A percentile compares a stretch with the other conserved stretches of the same genome.
Conservation (phyloP, 768 basidiomycete genomes). For the Dentipellis fragilis region DNA sequence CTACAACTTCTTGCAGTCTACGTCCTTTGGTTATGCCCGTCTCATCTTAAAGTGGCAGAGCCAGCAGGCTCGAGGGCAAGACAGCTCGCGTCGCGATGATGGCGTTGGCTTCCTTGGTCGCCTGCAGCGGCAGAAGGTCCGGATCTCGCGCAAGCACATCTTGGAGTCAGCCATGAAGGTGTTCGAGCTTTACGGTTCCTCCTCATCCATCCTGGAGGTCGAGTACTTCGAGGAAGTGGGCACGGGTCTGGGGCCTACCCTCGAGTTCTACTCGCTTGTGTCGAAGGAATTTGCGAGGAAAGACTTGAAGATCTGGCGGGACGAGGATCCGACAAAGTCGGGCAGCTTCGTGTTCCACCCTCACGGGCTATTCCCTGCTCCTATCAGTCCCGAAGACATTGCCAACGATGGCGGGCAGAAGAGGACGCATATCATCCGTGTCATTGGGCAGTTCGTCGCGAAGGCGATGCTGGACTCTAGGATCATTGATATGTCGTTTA, state of each 20-base stretch:
- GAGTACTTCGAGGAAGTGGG: constrained; percentile 99
- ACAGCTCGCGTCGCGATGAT: constrained; percentile 77
- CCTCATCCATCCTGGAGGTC: constrained; percentile 88
- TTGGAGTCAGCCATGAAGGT: constrained; percentile 95
- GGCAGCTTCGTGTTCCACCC: constrained; percentile 78
- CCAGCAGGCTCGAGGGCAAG: constrained; percentile 71
- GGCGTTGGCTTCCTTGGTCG: constrained; percentile 88
- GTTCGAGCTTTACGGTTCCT: constrained; percentile 92
- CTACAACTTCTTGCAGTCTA: constrained; percentile 94
- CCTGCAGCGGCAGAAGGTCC: constrained; percentile 90
- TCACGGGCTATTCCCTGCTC: constrained; percentile 80
- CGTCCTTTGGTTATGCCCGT: constrained; percentile 94
- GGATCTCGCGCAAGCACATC: constrained; percentile 90
- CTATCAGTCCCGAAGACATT: constrained; percentile 60
- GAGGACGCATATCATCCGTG: constrained; percentile 75
- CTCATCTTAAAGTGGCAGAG: constrained; percentile 93
- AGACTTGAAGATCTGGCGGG: constrained; percentile 86
- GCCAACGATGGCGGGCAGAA: constrained; percentile 70
- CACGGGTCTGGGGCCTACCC: constrained; percentile 91
- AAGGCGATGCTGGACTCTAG: constrained; percentile 96
- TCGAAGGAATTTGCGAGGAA: constrained; percentile 90
- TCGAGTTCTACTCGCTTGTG: constrained; percentile 97
- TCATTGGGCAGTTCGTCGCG: constrained; percentile 93
- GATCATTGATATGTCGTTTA: constrained; percentile 93
- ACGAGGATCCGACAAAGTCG: constrained; percentile 53